A percentile compares a stretch with the other conserved stretches of the same genome.
phyloP scores from a whole-genome alignment of 23 red algal species.

The Agarophyton chilense region DNA sequence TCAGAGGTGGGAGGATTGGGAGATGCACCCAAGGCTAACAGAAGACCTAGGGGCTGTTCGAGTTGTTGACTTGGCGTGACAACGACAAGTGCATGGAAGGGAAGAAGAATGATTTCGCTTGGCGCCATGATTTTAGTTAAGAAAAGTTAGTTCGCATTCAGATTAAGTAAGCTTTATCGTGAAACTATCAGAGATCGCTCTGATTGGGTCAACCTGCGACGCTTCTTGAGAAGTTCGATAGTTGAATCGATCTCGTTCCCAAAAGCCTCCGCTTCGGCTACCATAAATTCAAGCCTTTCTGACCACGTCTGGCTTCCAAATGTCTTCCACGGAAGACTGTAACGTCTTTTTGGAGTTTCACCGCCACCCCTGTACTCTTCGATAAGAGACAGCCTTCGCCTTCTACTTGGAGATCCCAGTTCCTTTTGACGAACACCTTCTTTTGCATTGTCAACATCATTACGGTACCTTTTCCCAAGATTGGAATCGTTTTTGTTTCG shows the following conservation, averaged over 20 bases:
- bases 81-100: no score
- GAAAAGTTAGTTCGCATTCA: no score
- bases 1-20: no score
- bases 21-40: no score
- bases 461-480: background rate
- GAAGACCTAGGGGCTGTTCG: no score
- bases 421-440: background rate
- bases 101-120: no score
- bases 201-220: background rate
- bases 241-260: constrained; percentile 10
- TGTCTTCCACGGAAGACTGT: constrained; percentile 3
- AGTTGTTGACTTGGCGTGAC: no score
- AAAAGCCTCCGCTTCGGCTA: constrained; percentile 2
- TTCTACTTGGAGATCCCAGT: background rate
- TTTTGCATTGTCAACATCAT: background rate
- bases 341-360: constrained; percentile 4
- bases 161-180: background rate
- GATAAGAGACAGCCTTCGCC: background rate
- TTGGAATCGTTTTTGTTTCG: background rate
- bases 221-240: background rate
- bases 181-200: background rate
- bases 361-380: background rate
- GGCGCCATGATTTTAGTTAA: no score
- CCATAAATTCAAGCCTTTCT: background rate
- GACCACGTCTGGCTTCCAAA: background rate